phyloP scores from a whole-genome alignment of 345 rosid genomes.

The Pistacia vera region DNA sequence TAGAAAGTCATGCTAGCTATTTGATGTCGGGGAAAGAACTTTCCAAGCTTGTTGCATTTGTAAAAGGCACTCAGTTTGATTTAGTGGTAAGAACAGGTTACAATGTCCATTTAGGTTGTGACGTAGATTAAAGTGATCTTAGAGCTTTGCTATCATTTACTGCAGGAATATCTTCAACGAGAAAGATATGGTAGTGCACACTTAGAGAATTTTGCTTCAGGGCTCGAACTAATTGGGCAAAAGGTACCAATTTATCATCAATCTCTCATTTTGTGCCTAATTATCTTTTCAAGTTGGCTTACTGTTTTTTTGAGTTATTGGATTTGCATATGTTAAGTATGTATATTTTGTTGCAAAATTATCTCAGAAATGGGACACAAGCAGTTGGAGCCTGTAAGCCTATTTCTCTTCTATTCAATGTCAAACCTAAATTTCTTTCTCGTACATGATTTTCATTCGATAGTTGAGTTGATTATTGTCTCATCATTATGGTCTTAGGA shows the following conservation, averaged over 20 bases:
- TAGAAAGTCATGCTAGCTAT: constrained; percentile 95
- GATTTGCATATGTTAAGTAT: no score
- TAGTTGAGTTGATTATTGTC: not conserved
- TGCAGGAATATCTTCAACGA: constrained; percentile 93
- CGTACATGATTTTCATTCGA: not conserved
- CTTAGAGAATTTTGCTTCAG: constrained; percentile 89
- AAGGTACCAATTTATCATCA: constrained; percentile 50
- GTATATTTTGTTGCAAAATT: not conserved
- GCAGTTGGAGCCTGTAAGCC: not conserved
- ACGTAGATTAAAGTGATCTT: constrained; percentile 15
- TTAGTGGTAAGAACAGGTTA: constrained; percentile 68
- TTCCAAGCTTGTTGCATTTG: constrained; percentile 97
- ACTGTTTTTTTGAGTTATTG: not conserved
- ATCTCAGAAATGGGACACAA: not conserved
- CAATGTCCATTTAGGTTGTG: constrained; percentile 4
- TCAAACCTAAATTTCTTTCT: not conserved
- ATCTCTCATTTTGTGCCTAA: not conserved
- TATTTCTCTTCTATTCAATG: not conserved
- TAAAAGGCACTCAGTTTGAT: constrained; percentile 99
- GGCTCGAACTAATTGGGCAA: constrained; percentile 84
- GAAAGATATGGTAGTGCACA: constrained; percentile 88
- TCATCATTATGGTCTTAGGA: not conserved
- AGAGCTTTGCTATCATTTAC: constrained; percentile 17
- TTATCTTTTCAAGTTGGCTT: not conserved
- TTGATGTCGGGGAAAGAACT: constrained; percentile 98